These are phyloP conservation scores for Coleophoma eucalyptorum DNA, from an alignment of 2,329 filamentous ascomycete species.

Conservation along the genomic window DNA sequence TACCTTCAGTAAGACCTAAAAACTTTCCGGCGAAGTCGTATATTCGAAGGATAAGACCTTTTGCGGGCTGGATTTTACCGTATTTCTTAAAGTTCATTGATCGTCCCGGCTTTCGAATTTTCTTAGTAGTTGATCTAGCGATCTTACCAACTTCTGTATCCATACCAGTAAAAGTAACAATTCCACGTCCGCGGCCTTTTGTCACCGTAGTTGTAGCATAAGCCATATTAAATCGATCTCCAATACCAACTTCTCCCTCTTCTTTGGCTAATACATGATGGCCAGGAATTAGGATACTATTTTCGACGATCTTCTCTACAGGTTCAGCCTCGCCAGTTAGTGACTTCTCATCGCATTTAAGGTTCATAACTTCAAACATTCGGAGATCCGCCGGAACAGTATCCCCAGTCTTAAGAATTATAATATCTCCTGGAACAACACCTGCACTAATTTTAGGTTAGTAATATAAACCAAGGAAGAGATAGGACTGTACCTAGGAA, in stretches of 20 bases:
- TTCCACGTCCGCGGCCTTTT: conserved; percentile 49
- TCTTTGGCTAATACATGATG: conserved; percentile 31
- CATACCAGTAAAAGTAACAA: conserved; percentile 52
- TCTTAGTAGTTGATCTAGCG: conserved; percentile 42
- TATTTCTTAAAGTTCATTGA: conserved; percentile 42
- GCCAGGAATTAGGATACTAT: conserved; percentile 32
- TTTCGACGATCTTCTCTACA: conserved; percentile 70
- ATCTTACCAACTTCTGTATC: conserved; percentile 54
- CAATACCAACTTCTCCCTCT: conserved; percentile 37
- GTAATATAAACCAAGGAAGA: neutral
- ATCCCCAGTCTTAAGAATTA: conserved; percentile 88
- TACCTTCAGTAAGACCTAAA: conserved; percentile 57
- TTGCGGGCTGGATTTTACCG: conserved; percentile 38
- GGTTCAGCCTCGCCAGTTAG: conserved; percentile 96
- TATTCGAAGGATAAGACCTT: conserved; percentile 43
- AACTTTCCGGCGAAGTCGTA: conserved; percentile 48
- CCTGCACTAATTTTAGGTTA: conserved; percentile 47
- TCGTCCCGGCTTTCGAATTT: conserved; percentile 49
- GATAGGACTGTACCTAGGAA: conserved; percentile 19
- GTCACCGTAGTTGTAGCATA: conserved; percentile 52
- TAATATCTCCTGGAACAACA: conserved; percentile 74
- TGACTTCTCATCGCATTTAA: conserved; percentile 85
- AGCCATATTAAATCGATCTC: conserved; percentile 50
- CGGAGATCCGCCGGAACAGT: conserved; percentile 88
- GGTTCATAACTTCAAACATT: conserved; percentile 51